Base-by-base conservation (phyloP, 2,329 filamentous ascomycete genomes). In the Hypomyces rosellus region DNA sequence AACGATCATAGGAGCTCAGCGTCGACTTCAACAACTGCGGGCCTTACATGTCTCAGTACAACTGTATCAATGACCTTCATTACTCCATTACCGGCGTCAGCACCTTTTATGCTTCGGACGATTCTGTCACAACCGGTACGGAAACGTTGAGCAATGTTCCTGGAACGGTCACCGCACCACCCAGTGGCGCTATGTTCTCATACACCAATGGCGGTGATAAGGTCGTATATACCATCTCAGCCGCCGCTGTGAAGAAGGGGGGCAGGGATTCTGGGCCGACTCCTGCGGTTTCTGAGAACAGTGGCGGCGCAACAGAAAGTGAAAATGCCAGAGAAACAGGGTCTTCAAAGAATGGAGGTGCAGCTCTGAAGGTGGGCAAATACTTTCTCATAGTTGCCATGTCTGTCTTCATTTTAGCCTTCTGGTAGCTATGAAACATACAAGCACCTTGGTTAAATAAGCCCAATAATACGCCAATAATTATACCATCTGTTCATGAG, bases 201-300 rank as follows among this genome's bases (percentile, higher is more conserved):
- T 70, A 68, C 58, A 65, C 63, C 1, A 64, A 69, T 43, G 54
- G 54, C 9, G 59, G 49, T 45, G 49, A 65, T 50, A 38, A 55
- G 47, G 40, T 59, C 8, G 54, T 63, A 6, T 70, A 64, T 46
- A 69, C 66, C 1, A 67, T 70, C 41, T 65, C 65, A 0, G 69
- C 67, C 40, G 65, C 60, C 5, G 41, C 22, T 1, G 48, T 46
- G 1, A 45, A 50, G 42, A 30, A 30, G 6, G 25, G 25, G 6
- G 25, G 25, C 25, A 42, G 8, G 25, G 25, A 30, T 11, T 30
- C 25, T 30, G 25, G 25, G 9, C 6, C 25, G 25, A 30, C 25
- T 30, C 6, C 25, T 30, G 25, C 9, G 2, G 25, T 30, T 30
- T 30, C 25, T 11, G 25, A 30, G 25, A 30, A 30, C 8, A 30